Evolutionary conservation across 371 early-diverging fungal genomes (phyloP).

Genomic region (Mortierella sp.): DNA sequence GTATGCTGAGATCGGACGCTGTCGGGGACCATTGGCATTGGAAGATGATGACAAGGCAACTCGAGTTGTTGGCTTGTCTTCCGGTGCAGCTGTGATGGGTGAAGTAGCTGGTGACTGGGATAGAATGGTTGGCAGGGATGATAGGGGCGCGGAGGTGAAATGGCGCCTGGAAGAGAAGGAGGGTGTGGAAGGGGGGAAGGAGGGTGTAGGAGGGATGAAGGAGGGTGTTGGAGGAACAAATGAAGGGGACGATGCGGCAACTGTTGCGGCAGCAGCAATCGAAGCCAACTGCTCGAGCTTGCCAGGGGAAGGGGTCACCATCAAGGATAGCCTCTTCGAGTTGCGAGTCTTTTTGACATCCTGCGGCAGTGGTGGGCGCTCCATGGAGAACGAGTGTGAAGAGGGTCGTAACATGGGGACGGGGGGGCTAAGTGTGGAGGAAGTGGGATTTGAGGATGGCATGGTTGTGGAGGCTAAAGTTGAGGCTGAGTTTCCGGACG

Average conservation of each 20-base stretch:
- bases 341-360: too few relatives aligned
- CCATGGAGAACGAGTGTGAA: slow-evolving; percentile 43
- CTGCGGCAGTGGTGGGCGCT: slow-evolving; percentile 16
- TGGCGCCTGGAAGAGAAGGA: slow-evolving; percentile 34
- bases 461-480: slow-evolving; percentile 13
- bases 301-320: slow-evolving; percentile 50
- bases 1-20: slow-evolving; percentile 47
- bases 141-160: slow-evolving; percentile 34
- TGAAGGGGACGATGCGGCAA: background rate
- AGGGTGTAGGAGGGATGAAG: too few relatives aligned
- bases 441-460: slow-evolving; percentile 5
- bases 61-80: slow-evolving; percentile 21
- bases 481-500: background rate
- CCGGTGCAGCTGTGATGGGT: background rate
- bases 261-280: slow-evolving; percentile 13
- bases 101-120: slow-evolving; percentile 10
- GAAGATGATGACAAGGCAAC: slow-evolving; percentile 4
- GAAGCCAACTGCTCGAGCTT: slow-evolving; percentile 31
- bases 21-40: slow-evolving; percentile 13
- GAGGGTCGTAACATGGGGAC: slow-evolving; percentile 26
- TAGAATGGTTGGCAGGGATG: slow-evolving; percentile 19
- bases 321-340: slow-evolving; percentile 50
- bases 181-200: slow-evolving; percentile 26
- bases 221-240: slow-evolving; percentile 28
- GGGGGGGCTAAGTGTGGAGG: slow-evolving; percentile 23